Evolutionary conservation across 495 filamentous ascomycete species (phyloP), one percentile per base, ranked within the genome.

Genomic region (Daldinia childiae): DNA sequence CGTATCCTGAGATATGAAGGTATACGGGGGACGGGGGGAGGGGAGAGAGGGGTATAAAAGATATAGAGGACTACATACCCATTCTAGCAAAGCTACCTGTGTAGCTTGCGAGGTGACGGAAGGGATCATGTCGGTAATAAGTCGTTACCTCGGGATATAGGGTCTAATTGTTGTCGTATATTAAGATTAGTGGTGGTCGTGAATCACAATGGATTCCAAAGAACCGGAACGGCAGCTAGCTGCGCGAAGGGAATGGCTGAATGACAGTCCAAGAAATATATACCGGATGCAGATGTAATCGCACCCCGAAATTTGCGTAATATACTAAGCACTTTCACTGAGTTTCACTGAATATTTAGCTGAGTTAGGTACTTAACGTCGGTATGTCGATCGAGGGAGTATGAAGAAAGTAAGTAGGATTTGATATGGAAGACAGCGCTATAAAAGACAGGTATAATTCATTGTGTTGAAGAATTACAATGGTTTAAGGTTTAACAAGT

Each of bases 21-120:
- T 8, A 50, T 54, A 61, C 39, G 17, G 21, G 41, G n/a, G n/a
- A n/a, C n/a, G n/a, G n/a, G n/a, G n/a, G n/a, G n/a, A n/a, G n/a
- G n/a, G n/a, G n/a, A n/a, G n/a, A n/a, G n/a, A n/a, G 32, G 34
- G 34, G 11, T 14, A 36, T 36, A 36, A 36, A 36, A 50, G 34
- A 52, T 6, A 41, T 6, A 21, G 48, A 41, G 41, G 43, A 54
- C 34, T 57, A 76, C 75, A 19, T 76, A 84, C 80, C 82, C 82
- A 84, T 78, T 79, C 80, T 62, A 86, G 72, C 58, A 86, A 74
- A 50, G 83, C 83, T 43, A 68, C 68, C 59, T 82, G 80, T 45
- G 75, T 72, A 52, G 76, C 76, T 52, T 58, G 67, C 15, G 58
- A 52, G 60, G 68, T 76, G 34, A 77, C 52, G 38, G 72, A 77